phyloP scores from a whole-genome alignment of 2,329 filamentous ascomycete genomes.

The Capronia coronata region DNA sequence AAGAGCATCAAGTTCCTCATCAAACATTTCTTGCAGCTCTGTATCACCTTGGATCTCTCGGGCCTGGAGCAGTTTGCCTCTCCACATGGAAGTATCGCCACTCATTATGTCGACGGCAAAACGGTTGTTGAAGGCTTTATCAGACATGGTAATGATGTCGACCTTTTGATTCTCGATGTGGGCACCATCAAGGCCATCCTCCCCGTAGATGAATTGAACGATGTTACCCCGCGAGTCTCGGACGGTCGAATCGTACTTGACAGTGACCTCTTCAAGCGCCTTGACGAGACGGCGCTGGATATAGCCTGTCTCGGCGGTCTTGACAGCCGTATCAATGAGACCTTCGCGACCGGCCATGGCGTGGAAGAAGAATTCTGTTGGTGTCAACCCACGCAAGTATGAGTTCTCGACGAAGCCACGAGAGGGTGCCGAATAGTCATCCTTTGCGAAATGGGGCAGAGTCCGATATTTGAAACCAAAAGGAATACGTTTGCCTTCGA shows the following conservation, averaged over 20 bases:
- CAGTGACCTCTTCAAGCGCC: conserved; percentile 93
- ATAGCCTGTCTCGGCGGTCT: conserved; percentile 98
- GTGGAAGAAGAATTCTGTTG: conserved; percentile 98
- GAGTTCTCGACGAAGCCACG: conserved; percentile 98
- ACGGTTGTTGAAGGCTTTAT: conserved; percentile 68
- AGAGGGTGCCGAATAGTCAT: conserved; percentile 95
- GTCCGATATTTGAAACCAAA: conserved; percentile 99
- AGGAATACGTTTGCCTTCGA: conserved; percentile 97
- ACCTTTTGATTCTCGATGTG: conserved; percentile 90
- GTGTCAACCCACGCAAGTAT: conserved; percentile 89
- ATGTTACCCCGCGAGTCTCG: conserved; percentile 95
- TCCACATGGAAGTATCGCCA: conserved; percentile 53
- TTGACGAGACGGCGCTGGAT: conserved; percentile 98
- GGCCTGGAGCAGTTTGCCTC: conserved; percentile 75
- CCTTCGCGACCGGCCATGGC: conserved; percentile 99
- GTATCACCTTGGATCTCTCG: conserved; percentile 80
- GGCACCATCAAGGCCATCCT: conserved; percentile 90
- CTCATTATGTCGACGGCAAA: conserved; percentile 87
- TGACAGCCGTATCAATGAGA: conserved; percentile 98
- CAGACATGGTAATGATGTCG: conserved; percentile 75
- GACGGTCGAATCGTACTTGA: conserved; percentile 94
- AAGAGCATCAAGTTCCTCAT: conserved; percentile 79
- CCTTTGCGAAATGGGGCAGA: conserved; percentile 95
- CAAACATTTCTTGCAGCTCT: conserved; percentile 77
- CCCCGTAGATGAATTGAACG: conserved; percentile 94